phyloP scores from a whole-genome alignment of 805 yeast species.

The Candida methanosorbosa region DNA sequence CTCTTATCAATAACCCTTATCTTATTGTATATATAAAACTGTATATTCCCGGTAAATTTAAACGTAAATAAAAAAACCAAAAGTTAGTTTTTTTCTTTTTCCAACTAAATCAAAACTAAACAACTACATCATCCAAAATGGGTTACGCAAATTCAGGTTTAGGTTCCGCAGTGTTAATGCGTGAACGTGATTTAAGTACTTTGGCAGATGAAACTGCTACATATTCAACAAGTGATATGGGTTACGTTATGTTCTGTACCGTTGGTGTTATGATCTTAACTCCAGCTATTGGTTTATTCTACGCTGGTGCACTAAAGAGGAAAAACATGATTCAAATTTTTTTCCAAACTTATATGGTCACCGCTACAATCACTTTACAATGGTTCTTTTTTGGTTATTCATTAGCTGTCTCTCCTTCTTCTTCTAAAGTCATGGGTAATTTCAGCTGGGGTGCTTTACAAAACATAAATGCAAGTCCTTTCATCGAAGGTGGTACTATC shows the following conservation, averaged over 20 bases:
- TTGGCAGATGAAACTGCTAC: slow-evolving; percentile 29
- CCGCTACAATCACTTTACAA: slow-evolving; percentile 27
- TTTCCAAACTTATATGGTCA: slow-evolving; percentile 35
- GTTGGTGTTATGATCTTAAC: slow-evolving; percentile 40
- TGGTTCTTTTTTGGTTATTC: slow-evolving; percentile 42
- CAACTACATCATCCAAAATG: too few species aligned
- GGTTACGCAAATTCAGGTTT: slow-evolving; percentile 22
- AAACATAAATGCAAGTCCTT: slow-evolving; percentile 30
- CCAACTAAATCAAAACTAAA: too few species aligned
- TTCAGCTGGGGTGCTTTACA: slow-evolving; percentile 31
- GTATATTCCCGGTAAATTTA: too few species aligned
- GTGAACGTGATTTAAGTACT: slow-evolving; percentile 13
- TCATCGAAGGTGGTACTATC: slow-evolving; percentile 35
- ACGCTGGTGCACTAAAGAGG: slow-evolving; percentile 33
- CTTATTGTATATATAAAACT: too few species aligned
- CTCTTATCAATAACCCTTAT: too few species aligned
- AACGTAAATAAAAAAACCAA: too few species aligned
- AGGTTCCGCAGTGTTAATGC: slow-evolving; percentile 14
- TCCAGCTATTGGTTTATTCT: slow-evolving; percentile 37
- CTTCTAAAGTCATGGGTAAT: slow-evolving; percentile 26
- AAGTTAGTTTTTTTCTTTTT: too few species aligned
- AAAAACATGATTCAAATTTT: slow-evolving; percentile 35
- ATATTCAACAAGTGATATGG: slow-evolving; percentile 36
- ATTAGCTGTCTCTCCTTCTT: slow-evolving; percentile 28
- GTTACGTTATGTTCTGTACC: slow-evolving; percentile 36